A percentile compares a stretch with the other conserved stretches of the same genome.
phyloP scores from a whole-genome alignment of 306 rosid species.

The Bauhinia variegata region DNA sequence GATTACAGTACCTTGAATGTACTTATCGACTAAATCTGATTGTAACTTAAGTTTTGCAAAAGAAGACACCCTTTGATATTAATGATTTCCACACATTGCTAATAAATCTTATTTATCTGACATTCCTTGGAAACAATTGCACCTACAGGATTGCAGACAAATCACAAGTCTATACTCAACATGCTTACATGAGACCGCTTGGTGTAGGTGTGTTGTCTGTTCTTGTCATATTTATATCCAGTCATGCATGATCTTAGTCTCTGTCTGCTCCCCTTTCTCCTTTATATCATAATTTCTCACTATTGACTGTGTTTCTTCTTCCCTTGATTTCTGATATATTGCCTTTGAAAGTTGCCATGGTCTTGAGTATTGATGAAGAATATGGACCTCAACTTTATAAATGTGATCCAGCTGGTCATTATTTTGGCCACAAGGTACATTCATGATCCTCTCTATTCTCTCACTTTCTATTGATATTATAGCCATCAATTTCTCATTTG shows the following conservation, averaged over 20 bases:
- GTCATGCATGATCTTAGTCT: slow-evolving; percentile 6
- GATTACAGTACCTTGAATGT: not conserved
- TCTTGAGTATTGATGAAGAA: slow-evolving; percentile 94
- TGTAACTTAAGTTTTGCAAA: slow-evolving; percentile 7
- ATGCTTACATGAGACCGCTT: slow-evolving; percentile 99
- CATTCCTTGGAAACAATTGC: slow-evolving; percentile 32
- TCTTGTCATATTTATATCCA: slow-evolving; percentile 2
- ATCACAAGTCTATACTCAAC: slow-evolving; percentile 97
- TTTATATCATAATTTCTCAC: slow-evolving; percentile 11
- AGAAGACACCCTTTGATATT: slow-evolving; percentile 8
- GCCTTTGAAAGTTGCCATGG: slow-evolving; percentile 78
- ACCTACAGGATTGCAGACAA: slow-evolving; percentile 89
- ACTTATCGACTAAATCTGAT: not conserved
- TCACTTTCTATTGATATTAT: slow-evolving; percentile 10
- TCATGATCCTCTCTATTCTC: slow-evolving; percentile 29
- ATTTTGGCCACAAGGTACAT: slow-evolving; percentile 96
- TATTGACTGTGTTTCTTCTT: slow-evolving; percentile 34
- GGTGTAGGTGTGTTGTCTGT: slow-evolving; percentile 78
- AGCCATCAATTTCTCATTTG: not conserved
- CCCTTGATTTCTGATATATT: slow-evolving; percentile 30
- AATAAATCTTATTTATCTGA: slow-evolving; percentile 21
- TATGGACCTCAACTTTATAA: slow-evolving; percentile 83
- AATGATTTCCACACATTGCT: slow-evolving; percentile 13
- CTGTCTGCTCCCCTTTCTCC: not conserved
- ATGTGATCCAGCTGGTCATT: slow-evolving; percentile 99